A percentile compares a stretch with the other conserved stretches of the same genome.
phyloP scores from a whole-genome alignment of 2,329 filamentous ascomycete species.

The Nemania serpens region DNA sequence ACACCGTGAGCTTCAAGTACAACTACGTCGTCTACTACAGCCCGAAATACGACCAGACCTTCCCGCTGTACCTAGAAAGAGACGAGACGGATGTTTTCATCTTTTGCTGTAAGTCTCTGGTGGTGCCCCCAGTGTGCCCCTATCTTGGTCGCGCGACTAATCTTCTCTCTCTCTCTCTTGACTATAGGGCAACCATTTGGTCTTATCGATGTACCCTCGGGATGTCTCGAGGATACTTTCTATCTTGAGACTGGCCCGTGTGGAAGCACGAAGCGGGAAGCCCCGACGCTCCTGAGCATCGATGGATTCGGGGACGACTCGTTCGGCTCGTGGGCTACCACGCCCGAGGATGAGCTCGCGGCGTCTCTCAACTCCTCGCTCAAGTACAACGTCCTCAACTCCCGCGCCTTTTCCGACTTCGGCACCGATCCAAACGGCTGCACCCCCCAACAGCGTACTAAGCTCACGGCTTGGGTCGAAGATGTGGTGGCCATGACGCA shows the following conservation, averaged over 20 bases:
- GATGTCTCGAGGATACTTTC: conserved; percentile 2
- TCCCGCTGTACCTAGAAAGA: neutral
- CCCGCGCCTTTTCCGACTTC: neutral
- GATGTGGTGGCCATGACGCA: neutral
- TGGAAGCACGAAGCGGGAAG: neutral
- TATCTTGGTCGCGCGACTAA: neutral
- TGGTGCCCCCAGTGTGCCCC: neutral
- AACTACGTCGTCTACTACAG: conserved; percentile 6
- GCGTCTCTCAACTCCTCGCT: neutral
- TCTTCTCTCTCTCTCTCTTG: neutral
- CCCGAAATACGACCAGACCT: neutral
- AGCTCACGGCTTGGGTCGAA: neutral
- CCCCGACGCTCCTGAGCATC: neutral
- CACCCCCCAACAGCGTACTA: neutral
- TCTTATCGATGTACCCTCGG: neutral
- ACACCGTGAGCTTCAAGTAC: conserved; percentile 6
- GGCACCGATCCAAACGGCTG: neutral
- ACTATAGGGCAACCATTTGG: neutral
- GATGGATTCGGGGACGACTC: neutral
- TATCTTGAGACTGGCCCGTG: neutral
- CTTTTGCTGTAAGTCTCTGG: neutral
- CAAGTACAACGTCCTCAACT: neutral
- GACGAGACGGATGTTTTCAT: neutral
- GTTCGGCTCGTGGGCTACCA: neutral
- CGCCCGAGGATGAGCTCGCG: neutral